phyloP scores from a whole-genome alignment of 768 basidiomycete species.

The Hericium erinaceus region DNA sequence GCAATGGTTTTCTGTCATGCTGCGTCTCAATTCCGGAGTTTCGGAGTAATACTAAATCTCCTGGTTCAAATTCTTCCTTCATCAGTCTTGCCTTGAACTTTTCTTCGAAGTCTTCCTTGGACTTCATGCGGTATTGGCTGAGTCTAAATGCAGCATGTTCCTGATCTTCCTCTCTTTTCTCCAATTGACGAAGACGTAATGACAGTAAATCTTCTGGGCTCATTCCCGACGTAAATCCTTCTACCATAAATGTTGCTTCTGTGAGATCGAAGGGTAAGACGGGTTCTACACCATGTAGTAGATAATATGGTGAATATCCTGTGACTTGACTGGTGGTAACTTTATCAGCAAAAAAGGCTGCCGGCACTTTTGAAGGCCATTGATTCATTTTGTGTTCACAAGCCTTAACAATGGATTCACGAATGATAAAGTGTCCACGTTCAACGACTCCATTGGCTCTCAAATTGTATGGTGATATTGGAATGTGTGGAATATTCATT shows the following conservation, averaged over 20 bases:
- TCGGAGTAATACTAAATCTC: not conserved
- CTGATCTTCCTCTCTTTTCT: not conserved
- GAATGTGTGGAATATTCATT: not conserved
- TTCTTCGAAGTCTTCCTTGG: no score
- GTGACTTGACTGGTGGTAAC: not conserved
- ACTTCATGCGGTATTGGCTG: not conserved
- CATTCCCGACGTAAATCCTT: not conserved
- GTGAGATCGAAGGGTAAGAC: not conserved
- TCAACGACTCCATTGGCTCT: not conserved
- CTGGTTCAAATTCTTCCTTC: not conserved
- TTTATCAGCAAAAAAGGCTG: not conserved
- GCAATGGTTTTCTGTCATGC: not conserved
- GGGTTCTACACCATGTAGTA: not conserved
- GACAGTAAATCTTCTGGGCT: not conserved
- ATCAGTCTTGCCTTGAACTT: not conserved
- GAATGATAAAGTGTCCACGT: not conserved
- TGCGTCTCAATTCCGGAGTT: not conserved
- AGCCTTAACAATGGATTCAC: not conserved
- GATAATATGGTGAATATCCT: not conserved
- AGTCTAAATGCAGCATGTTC: not conserved
- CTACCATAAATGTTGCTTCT: not conserved
- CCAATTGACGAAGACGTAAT: not conserved
- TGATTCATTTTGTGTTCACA: not conserved
- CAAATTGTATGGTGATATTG: not conserved
- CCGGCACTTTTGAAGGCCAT: not conserved